Percentiles rank a stretch among this genome's conserved stretches.
phyloP scores from a whole-genome alignment of 805 yeast genomes.

The Zygosaccharomyces bailii region DNA sequence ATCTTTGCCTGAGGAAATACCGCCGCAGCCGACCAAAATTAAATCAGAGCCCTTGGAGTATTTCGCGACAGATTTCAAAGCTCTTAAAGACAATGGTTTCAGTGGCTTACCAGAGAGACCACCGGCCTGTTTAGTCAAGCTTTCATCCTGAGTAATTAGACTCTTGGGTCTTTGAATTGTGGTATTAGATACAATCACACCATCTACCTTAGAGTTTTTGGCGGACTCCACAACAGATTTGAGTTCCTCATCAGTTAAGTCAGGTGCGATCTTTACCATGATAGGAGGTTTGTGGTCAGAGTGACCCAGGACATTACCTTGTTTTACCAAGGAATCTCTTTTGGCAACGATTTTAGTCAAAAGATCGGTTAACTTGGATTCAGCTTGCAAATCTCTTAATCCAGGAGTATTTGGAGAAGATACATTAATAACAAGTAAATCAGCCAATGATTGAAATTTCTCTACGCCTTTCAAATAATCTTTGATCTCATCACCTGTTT shows the following conservation, averaged over 20 bases:
- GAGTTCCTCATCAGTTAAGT: conserved; percentile 75
- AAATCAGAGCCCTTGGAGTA: conserved; percentile 70
- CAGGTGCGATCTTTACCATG: conserved; percentile 91
- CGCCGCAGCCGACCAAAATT: conserved; percentile 91
- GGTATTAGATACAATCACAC: conserved; percentile 89
- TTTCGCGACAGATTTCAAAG: conserved; percentile 67
- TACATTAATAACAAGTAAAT: conserved; percentile 84
- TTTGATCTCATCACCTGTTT: conserved; percentile 81
- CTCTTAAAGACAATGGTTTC: conserved; percentile 71
- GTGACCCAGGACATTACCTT: conserved; percentile 33
- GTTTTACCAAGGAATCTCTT: conserved; percentile 52
- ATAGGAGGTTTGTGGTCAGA: conserved; percentile 60
- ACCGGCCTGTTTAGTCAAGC: conserved; percentile 60
- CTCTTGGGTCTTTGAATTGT: conserved; percentile 76
- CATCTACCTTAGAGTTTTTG: conserved; percentile 74
- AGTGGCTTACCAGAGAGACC: conserved; percentile 93
- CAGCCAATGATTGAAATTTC: conserved; percentile 78
- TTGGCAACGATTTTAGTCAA: conserved; percentile 65
- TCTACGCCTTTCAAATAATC: conserved; percentile 86
- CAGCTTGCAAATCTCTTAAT: conserved; percentile 78
- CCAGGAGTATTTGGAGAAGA: conserved; percentile 98
- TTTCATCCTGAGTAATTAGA: conserved; percentile 47
- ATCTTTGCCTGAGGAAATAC: conserved; percentile 81
- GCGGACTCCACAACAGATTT: conserved; percentile 80
- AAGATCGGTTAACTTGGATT: conserved; percentile 64